Evolutionary conservation across 176 grass and related monocot genomes (phyloP).

Genomic region (Oryza australiensis): DNA sequence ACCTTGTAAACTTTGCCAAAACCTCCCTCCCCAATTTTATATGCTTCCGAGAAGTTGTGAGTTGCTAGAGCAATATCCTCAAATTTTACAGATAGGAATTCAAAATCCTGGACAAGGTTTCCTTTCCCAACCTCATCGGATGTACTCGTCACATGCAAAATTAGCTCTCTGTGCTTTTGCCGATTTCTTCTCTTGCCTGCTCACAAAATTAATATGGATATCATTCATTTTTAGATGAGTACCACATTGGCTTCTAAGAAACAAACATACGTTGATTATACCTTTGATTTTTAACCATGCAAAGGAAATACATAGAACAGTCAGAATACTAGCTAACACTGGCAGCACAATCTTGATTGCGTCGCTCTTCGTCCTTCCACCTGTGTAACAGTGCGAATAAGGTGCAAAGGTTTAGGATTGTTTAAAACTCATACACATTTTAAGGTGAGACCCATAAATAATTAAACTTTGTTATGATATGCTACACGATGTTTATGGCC

Average conservation of each 20-base stretch:
- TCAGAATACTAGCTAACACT: neutral
- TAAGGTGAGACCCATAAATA: too few relatives aligned
- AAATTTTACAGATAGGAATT: conserved; percentile 24
- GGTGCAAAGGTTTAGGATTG: too few relatives aligned
- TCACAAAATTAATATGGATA: neutral
- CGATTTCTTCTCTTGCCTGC: neutral
- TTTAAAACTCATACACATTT: too few relatives aligned
- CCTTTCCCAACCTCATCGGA: neutral
- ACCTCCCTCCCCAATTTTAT: conserved; percentile 31
- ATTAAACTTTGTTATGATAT: too few relatives aligned
- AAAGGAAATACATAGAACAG: conserved; percentile 19
- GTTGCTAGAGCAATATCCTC: conserved; percentile 13
- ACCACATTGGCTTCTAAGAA: neutral
- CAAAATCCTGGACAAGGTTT: neutral
- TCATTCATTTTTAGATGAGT: too few relatives aligned
- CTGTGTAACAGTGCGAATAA: neutral
- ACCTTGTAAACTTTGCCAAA: conserved; percentile 48
- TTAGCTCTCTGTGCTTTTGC: neutral
- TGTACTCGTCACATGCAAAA: neutral
- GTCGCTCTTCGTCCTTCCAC: neutral
- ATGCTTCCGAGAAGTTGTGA: conserved; percentile 23
- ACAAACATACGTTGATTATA: too few relatives aligned
- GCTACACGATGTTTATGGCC: too few relatives aligned
- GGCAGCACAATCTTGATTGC: conserved; percentile 7
- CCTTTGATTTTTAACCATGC: conserved; percentile 11